Percentiles rank a stretch among this genome's conserved stretches.
Conservation (phyloP, 495 filamentous ascomycete species). For the Hypoxylon rickii region DNA sequence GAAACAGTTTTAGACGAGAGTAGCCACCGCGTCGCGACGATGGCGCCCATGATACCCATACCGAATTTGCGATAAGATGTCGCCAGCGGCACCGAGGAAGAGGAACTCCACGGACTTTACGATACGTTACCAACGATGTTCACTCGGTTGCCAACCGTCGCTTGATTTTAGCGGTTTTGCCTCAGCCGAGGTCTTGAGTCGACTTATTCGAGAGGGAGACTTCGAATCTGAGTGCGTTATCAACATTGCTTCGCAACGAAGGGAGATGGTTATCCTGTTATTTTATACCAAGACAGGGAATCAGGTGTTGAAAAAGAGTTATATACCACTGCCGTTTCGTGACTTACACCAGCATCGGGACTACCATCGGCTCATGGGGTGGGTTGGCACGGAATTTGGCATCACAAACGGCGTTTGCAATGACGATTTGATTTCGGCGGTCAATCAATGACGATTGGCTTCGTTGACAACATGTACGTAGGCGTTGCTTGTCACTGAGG, state of each 20-base stretch:
- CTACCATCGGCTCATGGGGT: constrained; percentile 29
- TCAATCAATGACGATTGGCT: constrained; percentile 22
- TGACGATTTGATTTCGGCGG: constrained; percentile 38
- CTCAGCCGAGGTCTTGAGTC: constrained; percentile 4
- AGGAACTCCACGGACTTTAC: constrained; percentile 8
- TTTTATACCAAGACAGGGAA: constrained; percentile 33
- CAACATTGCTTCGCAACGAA: constrained; percentile 18
- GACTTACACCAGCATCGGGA: constrained; percentile 37
- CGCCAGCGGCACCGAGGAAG: constrained; percentile 16
- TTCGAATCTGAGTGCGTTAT: constrained; percentile 32
- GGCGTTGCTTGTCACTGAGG: constrained; percentile 30
- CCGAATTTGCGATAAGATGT: constrained; percentile 18
- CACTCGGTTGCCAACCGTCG: constrained; percentile 19
- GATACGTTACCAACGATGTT: constrained; percentile 10
- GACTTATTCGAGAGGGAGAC: constrained; percentile 8
- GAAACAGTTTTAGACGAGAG: constrained; percentile 7
- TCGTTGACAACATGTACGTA: constrained; percentile 33
- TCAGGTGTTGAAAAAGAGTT: constrained; percentile 34
- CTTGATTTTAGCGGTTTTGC: constrained; percentile 15
- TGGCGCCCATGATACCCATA: constrained; percentile 33
- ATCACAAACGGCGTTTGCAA: constrained; percentile 35
- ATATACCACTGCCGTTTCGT: constrained; percentile 37
- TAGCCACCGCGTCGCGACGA: constrained; percentile 5
- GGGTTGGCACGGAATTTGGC: constrained; percentile 37
- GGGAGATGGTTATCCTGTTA: constrained; percentile 24